Evolutionary conservation across 2,329 filamentous ascomycete species (phyloP), one percentile per base, ranked within the genome.

Genomic region (Colletotrichum cereale): DNA sequence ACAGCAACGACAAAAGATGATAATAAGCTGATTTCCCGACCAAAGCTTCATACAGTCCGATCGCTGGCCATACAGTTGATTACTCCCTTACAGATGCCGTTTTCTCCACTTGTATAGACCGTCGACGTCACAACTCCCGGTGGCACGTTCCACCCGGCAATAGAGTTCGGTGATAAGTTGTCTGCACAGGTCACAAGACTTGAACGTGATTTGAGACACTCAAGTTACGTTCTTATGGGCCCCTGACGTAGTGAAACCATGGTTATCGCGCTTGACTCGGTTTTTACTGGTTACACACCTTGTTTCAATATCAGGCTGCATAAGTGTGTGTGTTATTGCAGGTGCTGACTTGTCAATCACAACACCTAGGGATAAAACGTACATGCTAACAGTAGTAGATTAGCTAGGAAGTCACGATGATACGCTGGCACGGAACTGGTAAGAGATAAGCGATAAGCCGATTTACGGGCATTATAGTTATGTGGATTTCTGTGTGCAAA

Each of bases 81-180:
- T n/a, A n/a, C n/a, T n/a, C n/a, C n/a, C n/a, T n/a, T n/a, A n/a
- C n/a, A n/a, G n/a, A n/a, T 12, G 44, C n/a, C 8, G 21, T n/a
- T 47, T 44, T 47, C 55, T 55, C 38, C 44, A 47, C 62, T 26
- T 47, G 44, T 47, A n/a, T 26, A 21, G 31, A 60, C 62, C 38
- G 18, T 18, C 47, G 67, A 61, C 62, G 67, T 67, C 67, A 71
- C 40, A 38, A 14, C 44, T 48, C 31, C 56, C 57, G 26, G 67
- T 71, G 24, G 57, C 63, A 71, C 67, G 67, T 71, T 24, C 48
- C 63, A 36, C 44, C 36, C 47, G 66, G 40, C n/a, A 62, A 56
- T 67, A 71, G 12, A 62, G 63, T 71, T 67, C 55, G 38, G 60
- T 42, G 16, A 50, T 58, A 36, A 52, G 48, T n/a, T 34, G 53